phyloP scores from a whole-genome alignment of 345 rosid genomes.

The Syzygium oleosum region DNA sequence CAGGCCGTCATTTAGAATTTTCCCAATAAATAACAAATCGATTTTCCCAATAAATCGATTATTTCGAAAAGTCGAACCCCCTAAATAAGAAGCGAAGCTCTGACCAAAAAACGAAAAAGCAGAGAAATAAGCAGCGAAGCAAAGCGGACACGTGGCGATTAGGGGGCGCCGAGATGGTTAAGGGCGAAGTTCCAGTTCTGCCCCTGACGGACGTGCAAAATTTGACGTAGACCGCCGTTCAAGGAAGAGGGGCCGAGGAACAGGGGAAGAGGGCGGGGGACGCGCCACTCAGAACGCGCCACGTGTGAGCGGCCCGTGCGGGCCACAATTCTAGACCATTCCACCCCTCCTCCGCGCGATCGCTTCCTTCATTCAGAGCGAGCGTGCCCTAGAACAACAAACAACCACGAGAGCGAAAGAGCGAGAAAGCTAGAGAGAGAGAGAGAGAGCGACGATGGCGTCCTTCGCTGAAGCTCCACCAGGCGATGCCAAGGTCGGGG shows the following conservation, averaged over 20 bases:
- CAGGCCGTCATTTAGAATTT: too few species aligned
- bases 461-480: slow-evolving; percentile 81
- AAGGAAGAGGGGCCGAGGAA: background rate
- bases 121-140: background rate
- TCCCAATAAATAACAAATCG: too few species aligned
- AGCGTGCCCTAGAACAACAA: background rate
- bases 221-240: background rate
- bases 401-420: background rate
- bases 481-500: slow-evolving; percentile 61
- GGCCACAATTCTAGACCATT: background rate
- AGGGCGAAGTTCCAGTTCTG: background rate
- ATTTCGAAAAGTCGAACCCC: background rate
- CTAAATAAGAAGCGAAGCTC: background rate
- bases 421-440: background rate
- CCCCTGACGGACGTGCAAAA: background rate
- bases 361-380: background rate
- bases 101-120: too few species aligned
- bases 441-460: slow-evolving; percentile 40
- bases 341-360: background rate
- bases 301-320: background rate
- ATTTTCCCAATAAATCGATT: background rate
- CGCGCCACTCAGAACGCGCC: background rate
- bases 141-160: background rate
- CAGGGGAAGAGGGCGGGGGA: too few species aligned
- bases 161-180: background rate